Base-by-base conservation (phyloP, 495 filamentous ascomycete genomes). In the Cudoniella acicularis region DNA sequence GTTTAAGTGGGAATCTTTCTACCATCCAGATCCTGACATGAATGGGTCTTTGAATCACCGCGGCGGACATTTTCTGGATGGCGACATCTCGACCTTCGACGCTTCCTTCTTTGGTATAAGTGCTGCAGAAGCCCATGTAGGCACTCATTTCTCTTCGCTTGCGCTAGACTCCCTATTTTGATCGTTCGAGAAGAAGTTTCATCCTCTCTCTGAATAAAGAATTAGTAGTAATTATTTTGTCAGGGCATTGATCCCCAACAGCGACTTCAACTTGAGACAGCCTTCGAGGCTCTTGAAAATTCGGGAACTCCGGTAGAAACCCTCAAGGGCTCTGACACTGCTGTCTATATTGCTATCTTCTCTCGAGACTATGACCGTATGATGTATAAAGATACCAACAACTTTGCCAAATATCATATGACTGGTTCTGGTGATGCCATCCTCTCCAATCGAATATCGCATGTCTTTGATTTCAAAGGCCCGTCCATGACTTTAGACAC, bases 401-500 rank as follows among this genome's bases (percentile, higher is more conserved):
- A 62, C 8, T 61, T 59, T 9, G 72, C 69, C 6, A 66, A 54
- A 17, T 74, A 75, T 47, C 46, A 50, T 16, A 10, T 22, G 47
- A 62, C 41, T 10, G 76, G 76, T 26, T 78, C 71, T 52, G 78
- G 76, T 56, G 77, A 77, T 48, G 72, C 77, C 1, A 79, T 85
- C 56, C 79, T 82, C 42, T 79, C 81, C 26, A 83, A 85, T 63
- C 82, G 91, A 20, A 79, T 82, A 55, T 77, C 81, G 1, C 75
- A 83, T 52, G 78, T 77, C 59, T 81, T 81, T 59, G 77, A 82
- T 64, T 71, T 82, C 53, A 91, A 13, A 13, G 30, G 30, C 30
- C 30, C 30, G 13, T 36, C 30, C 13, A 13, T 36, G 6, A 36
- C 85, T 23, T 78, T 91, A n/a, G 91, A 96, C 64, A 95, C 91